Evolutionary conservation across 2,329 filamentous ascomycete species (phyloP).

Genomic region (Alternaria metachromatica): DNA sequence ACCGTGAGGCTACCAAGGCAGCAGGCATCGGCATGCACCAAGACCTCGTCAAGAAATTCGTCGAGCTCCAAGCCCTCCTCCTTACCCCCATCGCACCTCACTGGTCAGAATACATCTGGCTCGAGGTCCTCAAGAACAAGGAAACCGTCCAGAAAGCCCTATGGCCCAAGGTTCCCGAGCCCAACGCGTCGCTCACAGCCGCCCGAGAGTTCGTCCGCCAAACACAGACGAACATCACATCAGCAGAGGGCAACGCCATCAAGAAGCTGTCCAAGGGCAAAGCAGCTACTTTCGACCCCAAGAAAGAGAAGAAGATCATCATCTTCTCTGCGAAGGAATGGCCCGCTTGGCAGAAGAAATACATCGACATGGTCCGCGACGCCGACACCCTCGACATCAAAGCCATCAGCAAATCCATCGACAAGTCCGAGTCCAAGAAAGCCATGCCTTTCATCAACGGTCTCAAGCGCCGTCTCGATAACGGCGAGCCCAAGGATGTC

Average conservation of each 20-base stretch:
- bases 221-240: conserved; percentile 79
- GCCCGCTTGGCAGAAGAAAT: conserved; percentile 77
- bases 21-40: conserved; percentile 86
- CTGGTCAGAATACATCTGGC: conserved; percentile 94
- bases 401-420: conserved; percentile 76
- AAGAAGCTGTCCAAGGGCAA: conserved; percentile 97
- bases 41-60: conserved; percentile 78
- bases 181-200: conserved; percentile 73
- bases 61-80: conserved; percentile 84
- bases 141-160: conserved; percentile 78
- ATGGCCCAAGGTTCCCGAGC: conserved; percentile 73
- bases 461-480: conserved; percentile 81
- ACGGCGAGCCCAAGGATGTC: conserved; percentile 67
- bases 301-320: conserved; percentile 88
- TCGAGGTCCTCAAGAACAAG: conserved; percentile 81
- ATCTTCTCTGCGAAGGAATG: conserved; percentile 82
- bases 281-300: conserved; percentile 81
- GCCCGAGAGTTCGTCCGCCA: conserved; percentile 81
- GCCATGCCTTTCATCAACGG: conserved; percentile 95
- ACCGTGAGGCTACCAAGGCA: conserved; percentile 80
- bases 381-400: conserved; percentile 74
- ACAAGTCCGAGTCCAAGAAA: conserved; percentile 93
- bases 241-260: conserved; percentile 79
- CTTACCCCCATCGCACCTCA: conserved; percentile 87
- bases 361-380: conserved; percentile 42